Base-by-base conservation (phyloP, 768 basidiomycete genomes). In the Termitomyces eurrhizus region DNA sequence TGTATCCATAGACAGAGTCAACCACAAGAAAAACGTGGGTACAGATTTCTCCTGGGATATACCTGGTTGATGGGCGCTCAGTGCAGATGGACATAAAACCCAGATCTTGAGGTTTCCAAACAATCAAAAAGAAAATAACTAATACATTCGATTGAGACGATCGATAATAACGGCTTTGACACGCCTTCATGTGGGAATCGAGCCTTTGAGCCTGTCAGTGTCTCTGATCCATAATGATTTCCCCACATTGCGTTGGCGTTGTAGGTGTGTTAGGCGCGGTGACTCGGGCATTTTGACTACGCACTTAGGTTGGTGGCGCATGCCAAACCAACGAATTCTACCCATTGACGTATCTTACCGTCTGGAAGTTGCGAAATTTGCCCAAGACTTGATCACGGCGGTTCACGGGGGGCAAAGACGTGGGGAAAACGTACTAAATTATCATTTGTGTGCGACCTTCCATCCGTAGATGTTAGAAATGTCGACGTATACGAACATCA, bases 291-390 rank as follows among this genome's bases (percentile, higher is more conserved):
- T 45, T 45, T 45, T 29, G 45, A 4, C 35, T 32, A 18, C 13
- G n/a, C 32, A 13, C 12, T 33, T 7, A 33, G 36, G 14, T 39
- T 59, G 35, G 58, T 59, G 58, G 58, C 58, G 58, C 58, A 59
- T n/a, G 18, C 6, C 41, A 53, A 53, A n/a, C 14, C 11, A 46
- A n/a, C 35, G 21, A 39, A 26, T 53, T 14, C 13, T 35, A 52
- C 36, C 21, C 18, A 35, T 21, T 44, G 3, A 24, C 16, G 16
- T 33, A 21, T 12, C 14, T 16, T 8, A 36, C 49, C 7, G 32
- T 58, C n/a, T 33, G 39, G 9, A 24, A 8, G 6, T 16, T 4
- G 12, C 13, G 55, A 7, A n/a, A 26, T n/a, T 13, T 8, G 12
- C 29, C n/a, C n/a, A 21, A 14, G 14, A 18, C n/a, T 13, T 54